Evolutionary conservation across 164 flowering plant genomes (phyloP), one percentile per base, ranked within the genome.

Genomic region (Hamamelis virginiana): DNA sequence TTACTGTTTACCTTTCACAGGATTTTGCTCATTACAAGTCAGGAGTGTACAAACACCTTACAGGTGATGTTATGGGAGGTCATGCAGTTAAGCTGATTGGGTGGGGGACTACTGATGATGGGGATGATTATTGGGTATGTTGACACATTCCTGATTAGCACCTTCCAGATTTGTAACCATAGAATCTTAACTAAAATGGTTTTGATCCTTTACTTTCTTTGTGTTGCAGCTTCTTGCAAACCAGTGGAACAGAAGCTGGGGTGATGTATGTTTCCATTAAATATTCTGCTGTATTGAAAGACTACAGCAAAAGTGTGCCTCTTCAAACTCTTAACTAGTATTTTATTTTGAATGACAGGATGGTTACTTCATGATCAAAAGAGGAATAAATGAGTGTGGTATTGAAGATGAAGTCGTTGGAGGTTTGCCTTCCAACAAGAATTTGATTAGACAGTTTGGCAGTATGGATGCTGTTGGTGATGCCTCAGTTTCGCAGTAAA

Each of bases 161-260:
- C 22, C 2, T n/a, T 16, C 14, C 19, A 46, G 33, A 27, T 1
- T 28, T 51, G 21, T 13, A 48, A 45, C 21, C 44, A 25, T 51
- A 44, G 5, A 44, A 33, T 38, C 11, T 68, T 64, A 45, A 73
- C 21, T 51, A 19, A 8, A 5, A 22, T 13, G 41, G 15, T 16
- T 5, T 48, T 58, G 58, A 44, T 43, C 4, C 0, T 19, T 23
- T 67, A 47, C 11, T 43, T 58, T 28, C 15, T 66, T 4, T 33
- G 67, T 62, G 47, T 66, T 72, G 77, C 94, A 94, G 98, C 91
- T 94, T 77, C 70, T 92, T 50, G 97, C 97, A 27, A 94, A 94
- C 59, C 98, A 94, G 80, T 94, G 98, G 98, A 94, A 94, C 66
- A 84, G 78, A 81, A 78, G 88, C 81, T 94, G 98, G 98, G 97